These are phyloP conservation scores for Brassica balearica DNA, from an alignment of 441 rosid genomes.

Conservation along the genomic window DNA sequence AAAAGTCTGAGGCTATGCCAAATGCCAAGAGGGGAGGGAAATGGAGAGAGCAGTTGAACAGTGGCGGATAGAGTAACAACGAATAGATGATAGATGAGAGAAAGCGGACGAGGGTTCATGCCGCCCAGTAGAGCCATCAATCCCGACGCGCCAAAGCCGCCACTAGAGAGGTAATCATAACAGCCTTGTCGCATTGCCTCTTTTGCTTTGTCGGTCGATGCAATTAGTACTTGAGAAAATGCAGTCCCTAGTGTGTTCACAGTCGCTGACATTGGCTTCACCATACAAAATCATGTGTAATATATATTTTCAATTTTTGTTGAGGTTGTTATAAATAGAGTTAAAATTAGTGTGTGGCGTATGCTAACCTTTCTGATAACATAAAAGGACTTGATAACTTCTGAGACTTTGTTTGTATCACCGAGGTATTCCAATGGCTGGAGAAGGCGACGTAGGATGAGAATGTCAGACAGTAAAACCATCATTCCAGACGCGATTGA, in stretches of 20 bases:
- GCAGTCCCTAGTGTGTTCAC: conserved; percentile 59
- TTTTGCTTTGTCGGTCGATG: conserved; percentile 55
- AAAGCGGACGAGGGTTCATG: conserved; percentile 57
- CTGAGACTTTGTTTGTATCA: conserved; percentile 46
- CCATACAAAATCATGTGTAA: conserved; percentile 3
- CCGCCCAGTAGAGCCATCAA: conserved; percentile 59
- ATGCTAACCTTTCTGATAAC: conserved; percentile 57
- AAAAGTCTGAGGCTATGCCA: conserved; percentile 55
- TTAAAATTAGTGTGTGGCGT: not conserved
- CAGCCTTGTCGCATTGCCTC: conserved; percentile 62
- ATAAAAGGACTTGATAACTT: conserved; percentile 56
- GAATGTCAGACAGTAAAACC: conserved; percentile 61
- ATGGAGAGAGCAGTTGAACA: conserved; percentile 53
- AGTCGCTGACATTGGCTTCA: conserved; percentile 62
- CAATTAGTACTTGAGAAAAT: conserved; percentile 51
- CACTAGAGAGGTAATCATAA: conserved; percentile 56
- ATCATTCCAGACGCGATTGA: conserved; percentile 64
- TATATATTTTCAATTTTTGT: not conserved
- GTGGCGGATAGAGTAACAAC: conserved; percentile 53
- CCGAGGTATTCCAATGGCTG: conserved; percentile 47
- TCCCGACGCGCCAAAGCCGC: conserved; percentile 49
- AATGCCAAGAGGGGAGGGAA: conserved; percentile 54
- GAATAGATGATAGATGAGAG: conserved; percentile 54
- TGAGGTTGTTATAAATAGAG: not conserved
- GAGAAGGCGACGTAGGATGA: conserved; percentile 61